Percentiles rank a stretch among this genome's conserved stretches.
Evolutionary conservation across 345 rosid genomes (phyloP).

Genomic region (Lenwebbia sp.): DNA sequence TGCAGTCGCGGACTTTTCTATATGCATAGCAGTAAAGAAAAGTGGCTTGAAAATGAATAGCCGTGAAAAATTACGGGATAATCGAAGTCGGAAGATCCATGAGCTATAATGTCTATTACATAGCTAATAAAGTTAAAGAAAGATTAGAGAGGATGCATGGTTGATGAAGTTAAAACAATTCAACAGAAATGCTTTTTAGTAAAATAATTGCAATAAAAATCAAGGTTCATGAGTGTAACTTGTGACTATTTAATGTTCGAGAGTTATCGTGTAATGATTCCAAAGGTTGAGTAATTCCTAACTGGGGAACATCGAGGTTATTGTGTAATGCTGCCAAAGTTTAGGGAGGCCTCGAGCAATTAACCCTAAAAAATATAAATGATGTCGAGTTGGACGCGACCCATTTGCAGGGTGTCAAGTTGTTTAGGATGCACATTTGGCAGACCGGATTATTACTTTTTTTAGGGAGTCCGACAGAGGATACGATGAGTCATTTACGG

Average conservation of each 20-base stretch:
- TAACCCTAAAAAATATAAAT: background rate
- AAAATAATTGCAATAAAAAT: background rate
- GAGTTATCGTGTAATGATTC: background rate
- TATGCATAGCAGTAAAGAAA: background rate
- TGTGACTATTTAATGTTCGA: background rate
- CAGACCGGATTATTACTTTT: background rate
- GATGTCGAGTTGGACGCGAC: background rate
- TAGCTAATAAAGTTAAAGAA: background rate
- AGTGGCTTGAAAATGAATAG: background rate
- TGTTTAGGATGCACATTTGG: background rate
- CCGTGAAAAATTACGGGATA: background rate
- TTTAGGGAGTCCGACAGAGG: background rate
- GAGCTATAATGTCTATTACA: too few species aligned
- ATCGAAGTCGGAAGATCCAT: too few species aligned
- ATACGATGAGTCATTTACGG: background rate
- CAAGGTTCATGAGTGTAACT: background rate
- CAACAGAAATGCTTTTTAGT: background rate
- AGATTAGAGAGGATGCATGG: background rate
- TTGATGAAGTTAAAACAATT: background rate
- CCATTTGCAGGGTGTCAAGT: background rate
- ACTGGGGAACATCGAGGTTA: background rate
- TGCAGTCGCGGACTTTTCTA: background rate
- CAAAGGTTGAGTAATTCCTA: background rate
- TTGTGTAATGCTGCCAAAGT: background rate
- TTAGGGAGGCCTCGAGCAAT: background rate